A percentile compares a stretch with the other conserved stretches of the same genome.
Conservation (phyloP, 2,329 filamentous ascomycete genomes). For the Hysterium pulicare region DNA sequence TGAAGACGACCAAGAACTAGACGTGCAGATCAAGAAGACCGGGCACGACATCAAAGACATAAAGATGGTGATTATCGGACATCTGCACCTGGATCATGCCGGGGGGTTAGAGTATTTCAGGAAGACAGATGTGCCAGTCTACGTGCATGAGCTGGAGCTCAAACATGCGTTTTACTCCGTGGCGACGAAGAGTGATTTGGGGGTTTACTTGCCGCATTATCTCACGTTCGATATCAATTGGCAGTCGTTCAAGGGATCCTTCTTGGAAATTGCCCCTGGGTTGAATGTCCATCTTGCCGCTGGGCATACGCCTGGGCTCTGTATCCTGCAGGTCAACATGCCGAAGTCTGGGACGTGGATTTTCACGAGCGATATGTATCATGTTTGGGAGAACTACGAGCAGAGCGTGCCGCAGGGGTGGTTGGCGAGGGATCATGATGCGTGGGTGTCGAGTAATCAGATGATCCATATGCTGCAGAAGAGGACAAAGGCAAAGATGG, state of each 20-base stretch:
- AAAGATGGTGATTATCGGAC: slow-evolving; percentile 36
- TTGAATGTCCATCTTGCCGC: slow-evolving; percentile 34
- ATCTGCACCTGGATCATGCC: slow-evolving; percentile 37
- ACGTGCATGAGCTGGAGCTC: slow-evolving; percentile 37
- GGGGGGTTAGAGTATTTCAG: slow-evolving; percentile 34
- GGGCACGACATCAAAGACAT: slow-evolving; percentile 35
- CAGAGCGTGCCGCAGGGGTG: slow-evolving; percentile 35
- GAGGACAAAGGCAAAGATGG: slow-evolving; percentile 23
- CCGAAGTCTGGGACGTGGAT: slow-evolving; percentile 34
- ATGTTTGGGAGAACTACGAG: slow-evolving; percentile 36
- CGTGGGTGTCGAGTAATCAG: slow-evolving; percentile 31
- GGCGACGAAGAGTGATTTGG: slow-evolving; percentile 31
- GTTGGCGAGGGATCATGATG: slow-evolving; percentile 36
- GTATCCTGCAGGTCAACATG: slow-evolving; percentile 37
- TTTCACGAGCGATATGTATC: slow-evolving; percentile 38
- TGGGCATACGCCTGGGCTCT: slow-evolving; percentile 36
- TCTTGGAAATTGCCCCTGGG: slow-evolving; percentile 32
- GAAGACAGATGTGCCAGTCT: slow-evolving; percentile 30
- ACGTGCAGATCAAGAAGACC: slow-evolving; percentile 23
- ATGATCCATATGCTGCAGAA: slow-evolving; percentile 26
- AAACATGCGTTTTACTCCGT: slow-evolving; percentile 38
- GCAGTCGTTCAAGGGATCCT: slow-evolving; percentile 30
- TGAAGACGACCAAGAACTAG: slow-evolving; percentile 17
- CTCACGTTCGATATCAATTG: slow-evolving; percentile 37
- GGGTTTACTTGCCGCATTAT: slow-evolving; percentile 35